Evolutionary conservation across 495 filamentous ascomycete species (phyloP), one percentile per base, ranked within the genome.

Genomic region (Cryomyces minteri): DNA sequence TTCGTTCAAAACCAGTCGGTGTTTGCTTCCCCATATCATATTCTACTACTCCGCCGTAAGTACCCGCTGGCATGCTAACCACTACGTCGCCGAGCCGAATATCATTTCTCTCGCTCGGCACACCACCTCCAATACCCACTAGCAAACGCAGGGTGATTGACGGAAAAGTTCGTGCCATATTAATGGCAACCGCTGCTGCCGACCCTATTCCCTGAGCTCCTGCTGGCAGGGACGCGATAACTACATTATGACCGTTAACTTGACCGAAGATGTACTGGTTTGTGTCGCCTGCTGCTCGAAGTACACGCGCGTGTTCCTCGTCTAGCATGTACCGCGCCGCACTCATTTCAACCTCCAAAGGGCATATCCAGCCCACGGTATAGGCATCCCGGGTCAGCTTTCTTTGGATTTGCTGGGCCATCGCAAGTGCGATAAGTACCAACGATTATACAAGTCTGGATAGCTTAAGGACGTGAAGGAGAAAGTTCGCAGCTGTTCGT

Each of bases 71-170:
- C 10, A 50, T 32, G 43, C 65, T 59, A 29, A 69, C 55, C 4
- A 67, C 63, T 32, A 69, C 50, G 48, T 69, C 67, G 12, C 68
- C 68, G 5, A 71, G 61, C 6, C 60, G 59, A 5, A 72, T 60
- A 48, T 66, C 55, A 41, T 56, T 47, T 12, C 54, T 48, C 6
- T 11, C n/a, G 32, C 43, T 61, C 6, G 67, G 62, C 4, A 59
- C 55, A 4, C 65, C 67, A 14, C 64, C 66, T 5, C 61, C 67
- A 32, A 70, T 68, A 12, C 67, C 68, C 4, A 74, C 67, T 54
- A 72, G 65, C 28, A 73, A 53, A 31, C 59, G 47, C 43, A 67
- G 49, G 18, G 59, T 47, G 14, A 72, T 48, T 11, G 58, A 55
- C 9, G 61, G 54, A 49, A 72, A 74, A 29, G 43, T 67, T 5